phyloP scores from a whole-genome alignment of 148 eudicot genomes.

The Rhododendron mucronatum region DNA sequence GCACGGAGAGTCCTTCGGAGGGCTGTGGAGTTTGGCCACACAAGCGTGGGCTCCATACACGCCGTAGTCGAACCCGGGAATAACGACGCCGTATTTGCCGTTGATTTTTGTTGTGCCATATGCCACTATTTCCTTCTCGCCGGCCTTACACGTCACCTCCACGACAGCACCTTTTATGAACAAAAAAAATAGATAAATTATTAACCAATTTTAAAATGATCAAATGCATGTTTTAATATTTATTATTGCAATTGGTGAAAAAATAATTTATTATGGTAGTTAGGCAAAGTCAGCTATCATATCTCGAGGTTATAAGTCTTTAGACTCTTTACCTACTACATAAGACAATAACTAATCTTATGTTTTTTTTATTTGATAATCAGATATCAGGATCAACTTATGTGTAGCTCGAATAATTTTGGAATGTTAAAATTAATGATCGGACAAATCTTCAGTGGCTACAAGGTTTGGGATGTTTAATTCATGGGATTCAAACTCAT shows the following conservation, averaged over 20 bases:
- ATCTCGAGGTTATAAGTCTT: neutral
- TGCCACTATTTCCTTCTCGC: conserved; percentile 34
- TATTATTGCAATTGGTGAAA: neutral
- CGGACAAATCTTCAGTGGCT: too few species aligned
- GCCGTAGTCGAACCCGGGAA: conserved; percentile 41
- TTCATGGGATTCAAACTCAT: too few species aligned
- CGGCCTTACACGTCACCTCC: conserved; percentile 41
- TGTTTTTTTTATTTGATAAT: too few species aligned
- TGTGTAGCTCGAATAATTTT: too few species aligned
- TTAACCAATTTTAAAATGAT: neutral
- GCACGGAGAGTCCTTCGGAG: conserved; percentile 44
- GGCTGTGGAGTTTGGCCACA: conserved; percentile 40
- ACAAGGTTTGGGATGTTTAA: too few species aligned
- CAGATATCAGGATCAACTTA: too few species aligned
- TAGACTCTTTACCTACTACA: neutral
- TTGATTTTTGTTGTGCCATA: conserved; percentile 48
- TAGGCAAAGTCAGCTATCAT: neutral
- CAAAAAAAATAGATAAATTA: too few species aligned
- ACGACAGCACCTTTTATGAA: conserved; percentile 39
- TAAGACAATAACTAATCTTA: neutral
- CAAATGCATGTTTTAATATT: neutral
- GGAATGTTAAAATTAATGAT: too few species aligned
- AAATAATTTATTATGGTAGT: neutral
- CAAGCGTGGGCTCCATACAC: conserved; percentile 43
- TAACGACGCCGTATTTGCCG: conserved; percentile 32